Evolutionary conservation across 2,329 filamentous ascomycete species (phyloP).

Genomic region (Fusarium drepaniforme): DNA sequence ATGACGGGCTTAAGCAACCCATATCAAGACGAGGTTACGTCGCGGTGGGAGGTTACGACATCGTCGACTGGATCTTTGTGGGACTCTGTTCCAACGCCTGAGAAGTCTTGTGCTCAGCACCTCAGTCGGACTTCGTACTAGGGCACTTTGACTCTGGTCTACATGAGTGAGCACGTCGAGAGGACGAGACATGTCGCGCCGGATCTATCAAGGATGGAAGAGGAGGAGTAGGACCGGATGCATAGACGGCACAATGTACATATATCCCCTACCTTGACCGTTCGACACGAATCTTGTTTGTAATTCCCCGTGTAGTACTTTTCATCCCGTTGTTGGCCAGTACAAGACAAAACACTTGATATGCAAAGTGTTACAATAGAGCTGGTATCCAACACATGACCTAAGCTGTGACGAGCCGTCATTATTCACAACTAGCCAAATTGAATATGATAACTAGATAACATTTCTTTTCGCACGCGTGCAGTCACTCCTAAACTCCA

Average conservation of each 20-base stretch:
- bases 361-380: background rate
- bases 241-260: background rate
- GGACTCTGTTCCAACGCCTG: background rate
- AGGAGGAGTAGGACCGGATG: background rate
- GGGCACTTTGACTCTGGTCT: background rate
- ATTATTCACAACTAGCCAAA: background rate
- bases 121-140: slow-evolving; percentile 42
- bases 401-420: background rate
- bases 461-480: slow-evolving; percentile 31
- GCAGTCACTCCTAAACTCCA: slow-evolving; percentile 38
- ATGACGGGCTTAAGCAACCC: slow-evolving; percentile 14
- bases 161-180: background rate
- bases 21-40: slow-evolving; percentile 29
- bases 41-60: slow-evolving; percentile 26
- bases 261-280: background rate
- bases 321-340: background rate
- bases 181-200: background rate
- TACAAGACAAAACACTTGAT: background rate
- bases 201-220: background rate
- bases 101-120: slow-evolving; percentile 39
- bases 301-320: background rate
- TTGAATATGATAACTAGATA: slow-evolving; percentile 9
- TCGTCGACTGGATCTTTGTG: background rate
- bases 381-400: background rate
- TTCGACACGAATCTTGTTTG: background rate